Conservation (phyloP, 2,329 filamentous ascomycete genomes). For the Colletotrichum lindemuthianum region DNA sequence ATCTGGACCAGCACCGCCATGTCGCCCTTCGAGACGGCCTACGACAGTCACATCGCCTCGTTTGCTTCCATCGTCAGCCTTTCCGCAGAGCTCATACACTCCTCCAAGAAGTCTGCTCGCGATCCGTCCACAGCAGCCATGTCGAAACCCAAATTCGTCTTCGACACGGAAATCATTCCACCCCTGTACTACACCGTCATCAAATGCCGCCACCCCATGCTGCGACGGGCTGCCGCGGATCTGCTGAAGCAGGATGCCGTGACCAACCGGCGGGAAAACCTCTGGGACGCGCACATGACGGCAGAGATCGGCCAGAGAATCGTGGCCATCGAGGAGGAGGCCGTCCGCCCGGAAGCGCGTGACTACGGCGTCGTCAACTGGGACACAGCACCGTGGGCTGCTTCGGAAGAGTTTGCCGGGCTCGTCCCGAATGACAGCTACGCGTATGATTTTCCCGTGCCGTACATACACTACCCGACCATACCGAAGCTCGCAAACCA, state of each 20-base stretch:
- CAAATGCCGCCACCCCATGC: conserved; percentile 53
- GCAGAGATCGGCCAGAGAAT: conserved; percentile 46
- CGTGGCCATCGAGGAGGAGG: conserved; percentile 49
- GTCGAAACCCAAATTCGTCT: conserved; percentile 45
- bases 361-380: not conserved
- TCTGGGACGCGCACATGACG: conserved; percentile 49
- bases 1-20: conserved; percentile 48
- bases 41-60: conserved; percentile 46
- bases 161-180: conserved; percentile 54
- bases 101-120: conserved; percentile 14
- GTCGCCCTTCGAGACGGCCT: conserved; percentile 44
- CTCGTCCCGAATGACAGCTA: not conserved
- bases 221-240: conserved; percentile 50
- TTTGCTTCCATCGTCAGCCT: conserved; percentile 51
- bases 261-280: conserved; percentile 48
- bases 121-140: conserved; percentile 32
- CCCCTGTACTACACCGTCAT: conserved; percentile 53
- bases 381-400: conserved; percentile 15
- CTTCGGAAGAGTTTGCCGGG: conserved; percentile 12
- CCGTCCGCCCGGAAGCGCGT: not conserved
- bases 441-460: not conserved
- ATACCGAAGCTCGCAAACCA: conserved; percentile 11
- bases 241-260: conserved; percentile 47
- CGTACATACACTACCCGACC: conserved; percentile 7
- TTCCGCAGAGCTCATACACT: conserved; percentile 35